phyloP scores from a whole-genome alignment of 2,329 filamentous ascomycete species.

The Leptosphaerulina australis region DNA sequence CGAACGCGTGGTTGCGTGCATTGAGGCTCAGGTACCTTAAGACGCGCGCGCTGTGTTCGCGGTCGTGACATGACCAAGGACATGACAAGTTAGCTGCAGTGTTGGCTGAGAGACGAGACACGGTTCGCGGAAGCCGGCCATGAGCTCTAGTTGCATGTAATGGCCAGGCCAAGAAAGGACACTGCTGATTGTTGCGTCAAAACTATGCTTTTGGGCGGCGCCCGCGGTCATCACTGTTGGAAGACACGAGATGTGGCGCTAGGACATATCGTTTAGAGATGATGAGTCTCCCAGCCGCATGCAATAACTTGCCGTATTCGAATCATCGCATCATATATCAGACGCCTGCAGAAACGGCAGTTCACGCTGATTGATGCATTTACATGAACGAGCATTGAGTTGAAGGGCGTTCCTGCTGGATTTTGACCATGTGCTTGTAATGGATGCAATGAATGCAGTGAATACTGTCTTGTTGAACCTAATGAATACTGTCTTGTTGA shows the following conservation, averaged over 20 bases:
- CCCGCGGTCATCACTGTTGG: conserved; percentile 19
- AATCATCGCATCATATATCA: conserved; percentile 28
- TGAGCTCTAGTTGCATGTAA: conserved; percentile 39
- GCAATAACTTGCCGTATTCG: conserved; percentile 28
- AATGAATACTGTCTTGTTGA: conserved; percentile 34
- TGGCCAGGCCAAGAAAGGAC: conserved; percentile 28
- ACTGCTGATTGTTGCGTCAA: conserved; percentile 32
- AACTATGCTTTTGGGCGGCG: conserved; percentile 30
- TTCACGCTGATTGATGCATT: conserved; percentile 21
- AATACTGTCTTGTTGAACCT: conserved; percentile 29
- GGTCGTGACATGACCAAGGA: conserved; percentile 37
- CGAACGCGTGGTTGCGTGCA: conserved; percentile 39
- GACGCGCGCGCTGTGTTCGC: conserved; percentile 43
- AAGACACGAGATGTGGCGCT: conserved; percentile 34
- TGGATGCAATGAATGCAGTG: conserved; percentile 17
- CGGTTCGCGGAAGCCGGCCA: conserved; percentile 36
- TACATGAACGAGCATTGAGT: conserved; percentile 16
- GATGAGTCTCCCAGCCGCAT: conserved; percentile 34
- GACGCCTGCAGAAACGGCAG: conserved; percentile 32
- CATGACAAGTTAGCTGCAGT: conserved; percentile 28
- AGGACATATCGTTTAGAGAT: conserved; percentile 28
- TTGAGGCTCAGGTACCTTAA: conserved; percentile 36
- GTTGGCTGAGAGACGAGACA: conserved; percentile 20
- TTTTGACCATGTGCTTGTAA: conserved; percentile 13
- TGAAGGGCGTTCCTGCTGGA: conserved; percentile 18